These are phyloP conservation scores for Wickerhamomyces silvicola DNA, from an alignment of 805 yeast genomes.

Conservation along the genomic window DNA sequence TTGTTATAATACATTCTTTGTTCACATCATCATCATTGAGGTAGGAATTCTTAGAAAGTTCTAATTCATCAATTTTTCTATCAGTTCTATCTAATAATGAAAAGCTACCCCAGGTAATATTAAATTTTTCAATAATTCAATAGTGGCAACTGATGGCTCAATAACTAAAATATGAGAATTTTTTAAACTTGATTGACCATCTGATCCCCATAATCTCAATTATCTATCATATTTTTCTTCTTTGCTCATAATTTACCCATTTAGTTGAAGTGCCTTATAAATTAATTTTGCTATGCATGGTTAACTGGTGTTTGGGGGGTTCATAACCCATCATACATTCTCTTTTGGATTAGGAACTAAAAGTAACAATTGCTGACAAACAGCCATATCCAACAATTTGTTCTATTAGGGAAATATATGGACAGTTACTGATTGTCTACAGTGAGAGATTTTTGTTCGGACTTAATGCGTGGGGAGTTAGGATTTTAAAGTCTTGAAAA, in stretches of 20 bases:
- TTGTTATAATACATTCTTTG: conserved; percentile 29
- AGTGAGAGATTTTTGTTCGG: too few species aligned
- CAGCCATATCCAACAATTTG: too few species aligned
- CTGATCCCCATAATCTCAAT: conserved; percentile 74
- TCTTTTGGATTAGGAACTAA: too few species aligned
- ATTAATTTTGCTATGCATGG: too few species aligned
- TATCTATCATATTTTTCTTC: conserved; percentile 75
- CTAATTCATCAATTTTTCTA: conserved; percentile 31
- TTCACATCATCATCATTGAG: conserved; percentile 40
- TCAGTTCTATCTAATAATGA: conserved; percentile 50
- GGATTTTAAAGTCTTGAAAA: too few species aligned
- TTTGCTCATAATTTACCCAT: conserved; percentile 26
- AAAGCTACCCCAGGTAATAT: conserved; percentile 65
- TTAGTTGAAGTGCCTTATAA: too few species aligned
- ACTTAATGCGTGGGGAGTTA: too few species aligned
- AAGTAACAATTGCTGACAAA: too few species aligned
- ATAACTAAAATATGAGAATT: conserved; percentile 55
- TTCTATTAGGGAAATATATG: too few species aligned
- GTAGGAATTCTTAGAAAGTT: conserved; percentile 59
- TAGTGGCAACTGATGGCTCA: conserved; percentile 48
- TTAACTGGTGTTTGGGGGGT: too few species aligned
- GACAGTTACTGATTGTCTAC: too few species aligned
- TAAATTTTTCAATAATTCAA: conserved; percentile 72
- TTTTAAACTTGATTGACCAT: conserved; percentile 64
- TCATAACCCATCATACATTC: too few species aligned